These are phyloP conservation scores for Lactarius trivialis DNA, from an alignment of 768 basidiomycete species.

Conservation along the genomic window DNA sequence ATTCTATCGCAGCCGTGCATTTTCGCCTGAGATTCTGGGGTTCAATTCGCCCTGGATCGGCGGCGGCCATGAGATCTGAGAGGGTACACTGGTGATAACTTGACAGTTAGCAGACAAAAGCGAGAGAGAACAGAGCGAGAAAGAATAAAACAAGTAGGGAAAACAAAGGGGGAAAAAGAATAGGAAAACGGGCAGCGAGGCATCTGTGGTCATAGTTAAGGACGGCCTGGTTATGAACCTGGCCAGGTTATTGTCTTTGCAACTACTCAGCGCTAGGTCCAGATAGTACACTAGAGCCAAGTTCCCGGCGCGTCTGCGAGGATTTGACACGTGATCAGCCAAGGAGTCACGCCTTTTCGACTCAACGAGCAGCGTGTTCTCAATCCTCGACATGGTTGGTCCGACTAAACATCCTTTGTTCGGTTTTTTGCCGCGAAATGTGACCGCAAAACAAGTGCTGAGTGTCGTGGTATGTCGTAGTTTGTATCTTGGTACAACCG, in stretches of 20 bases:
- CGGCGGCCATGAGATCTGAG: conserved; percentile 7
- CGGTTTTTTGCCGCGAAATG: conserved; percentile 40
- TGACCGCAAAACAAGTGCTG: conserved; percentile 36
- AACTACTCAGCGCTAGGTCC: not conserved
- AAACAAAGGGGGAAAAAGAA: not conserved
- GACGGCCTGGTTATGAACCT: conserved; percentile 18
- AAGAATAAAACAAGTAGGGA: not conserved
- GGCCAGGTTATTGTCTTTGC: conserved; percentile 18
- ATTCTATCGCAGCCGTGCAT: conserved; percentile 21
- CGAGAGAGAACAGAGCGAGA: not conserved
- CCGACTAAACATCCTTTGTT: conserved; percentile 32
- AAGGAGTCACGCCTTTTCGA: not conserved
- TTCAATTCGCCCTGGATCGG: conserved; percentile 10
- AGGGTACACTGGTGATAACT: not conserved
- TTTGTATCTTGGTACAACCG: not conserved
- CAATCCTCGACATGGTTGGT: not conserved
- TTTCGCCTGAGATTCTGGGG: conserved; percentile 15
- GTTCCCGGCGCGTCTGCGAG: conserved; percentile 13
- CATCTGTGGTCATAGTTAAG: conserved; percentile 1
- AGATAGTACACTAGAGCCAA: conserved; percentile 4
- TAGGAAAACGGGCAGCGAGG: not conserved
- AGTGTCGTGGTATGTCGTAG: conserved; percentile 34
- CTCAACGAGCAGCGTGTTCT: not conserved
- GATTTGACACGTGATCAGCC: not conserved
- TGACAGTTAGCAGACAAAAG: conserved; percentile 13